Percentiles rank a stretch among this genome's conserved stretches.
phyloP scores from a whole-genome alignment of 2,329 filamentous ascomycete genomes.

The Clarireedia hainanense region DNA sequence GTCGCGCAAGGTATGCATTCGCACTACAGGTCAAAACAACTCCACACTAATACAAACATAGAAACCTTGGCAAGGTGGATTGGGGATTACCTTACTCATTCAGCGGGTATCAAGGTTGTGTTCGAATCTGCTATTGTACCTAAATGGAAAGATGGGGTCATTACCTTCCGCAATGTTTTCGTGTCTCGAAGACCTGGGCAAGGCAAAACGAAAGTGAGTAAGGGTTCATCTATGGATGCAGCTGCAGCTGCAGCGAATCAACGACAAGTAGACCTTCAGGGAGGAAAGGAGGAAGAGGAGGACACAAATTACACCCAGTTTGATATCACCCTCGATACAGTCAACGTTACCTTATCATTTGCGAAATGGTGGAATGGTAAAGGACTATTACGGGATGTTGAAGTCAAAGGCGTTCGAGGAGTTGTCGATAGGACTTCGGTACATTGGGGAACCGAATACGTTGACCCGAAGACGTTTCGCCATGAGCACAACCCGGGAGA shows the following conservation, averaged over 20 bases:
- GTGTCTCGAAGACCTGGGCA: slow-evolving; percentile 87
- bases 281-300: slow-evolving; percentile 49
- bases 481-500: slow-evolving; percentile 86
- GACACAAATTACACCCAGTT: slow-evolving; percentile 98
- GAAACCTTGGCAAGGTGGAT: slow-evolving; percentile 92
- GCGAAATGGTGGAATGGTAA: slow-evolving; percentile 99
- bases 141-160: slow-evolving; percentile 90
- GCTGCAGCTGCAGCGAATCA: slow-evolving; percentile 78
- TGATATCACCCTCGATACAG: slow-evolving; percentile 86
- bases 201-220: slow-evolving; percentile 73
- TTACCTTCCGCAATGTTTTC: slow-evolving; percentile 94
- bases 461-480: slow-evolving; percentile 80
- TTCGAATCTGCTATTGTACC: slow-evolving; percentile 98
- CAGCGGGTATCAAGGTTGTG: slow-evolving; percentile 84
- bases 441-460: slow-evolving; percentile 55
- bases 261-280: slow-evolving; percentile 43
- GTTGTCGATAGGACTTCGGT: slow-evolving; percentile 87
- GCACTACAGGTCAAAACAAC: slow-evolving; percentile 12
- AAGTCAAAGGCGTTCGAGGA: slow-evolving; percentile 86
- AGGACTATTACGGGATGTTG: slow-evolving; percentile 82
- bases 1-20: slow-evolving; percentile 73
- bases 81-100: slow-evolving; percentile 90
- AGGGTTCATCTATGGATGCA: slow-evolving; percentile 78
- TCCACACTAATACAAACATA: slow-evolving; percentile 26
- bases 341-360: slow-evolving; percentile 94